Evolutionary conservation across 345 rosid species (phyloP).

Genomic region (Bruguiera sexangula): DNA sequence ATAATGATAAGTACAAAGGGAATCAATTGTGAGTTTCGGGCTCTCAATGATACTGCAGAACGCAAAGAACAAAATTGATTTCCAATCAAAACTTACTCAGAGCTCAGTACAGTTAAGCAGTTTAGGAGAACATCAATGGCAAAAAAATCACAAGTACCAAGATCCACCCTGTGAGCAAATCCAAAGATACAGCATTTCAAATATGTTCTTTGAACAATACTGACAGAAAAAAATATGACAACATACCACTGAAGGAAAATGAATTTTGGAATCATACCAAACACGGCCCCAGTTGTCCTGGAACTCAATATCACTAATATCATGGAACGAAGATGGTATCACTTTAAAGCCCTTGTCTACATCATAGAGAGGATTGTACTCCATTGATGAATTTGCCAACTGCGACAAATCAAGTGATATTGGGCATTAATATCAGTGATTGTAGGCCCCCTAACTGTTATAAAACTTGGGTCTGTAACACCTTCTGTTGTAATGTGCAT

Average conservation of each 20-base stretch:
- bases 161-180: slow-evolving; percentile 67
- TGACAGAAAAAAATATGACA: neutral
- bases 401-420: slow-evolving; percentile 29
- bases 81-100: slow-evolving; percentile 54
- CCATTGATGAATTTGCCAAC: slow-evolving; percentile 74
- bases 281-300: slow-evolving; percentile 95
- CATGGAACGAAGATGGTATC: slow-evolving; percentile 92
- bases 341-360: slow-evolving; percentile 70
- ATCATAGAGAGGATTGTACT: slow-evolving; percentile 77
- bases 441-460: neutral
- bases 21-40: slow-evolving; percentile 2
- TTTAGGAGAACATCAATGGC: slow-evolving; percentile 80
- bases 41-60: neutral
- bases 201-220: slow-evolving; percentile 6
- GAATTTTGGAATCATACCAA: slow-evolving; percentile 44
- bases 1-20: neutral
- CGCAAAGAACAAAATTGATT: neutral
- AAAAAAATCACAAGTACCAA: slow-evolving; percentile 80
- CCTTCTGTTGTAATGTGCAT: no score
- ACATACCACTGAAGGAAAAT: neutral
- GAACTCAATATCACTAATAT: slow-evolving; percentile 87
- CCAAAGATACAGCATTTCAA: slow-evolving; percentile 2
- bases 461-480: no score
- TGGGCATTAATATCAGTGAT: neutral
- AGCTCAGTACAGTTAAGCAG: slow-evolving; percentile 81